These are phyloP conservation scores for Fusarium sambucinum DNA, from an alignment of 2,329 filamentous ascomycete species.

Conservation along the genomic window DNA sequence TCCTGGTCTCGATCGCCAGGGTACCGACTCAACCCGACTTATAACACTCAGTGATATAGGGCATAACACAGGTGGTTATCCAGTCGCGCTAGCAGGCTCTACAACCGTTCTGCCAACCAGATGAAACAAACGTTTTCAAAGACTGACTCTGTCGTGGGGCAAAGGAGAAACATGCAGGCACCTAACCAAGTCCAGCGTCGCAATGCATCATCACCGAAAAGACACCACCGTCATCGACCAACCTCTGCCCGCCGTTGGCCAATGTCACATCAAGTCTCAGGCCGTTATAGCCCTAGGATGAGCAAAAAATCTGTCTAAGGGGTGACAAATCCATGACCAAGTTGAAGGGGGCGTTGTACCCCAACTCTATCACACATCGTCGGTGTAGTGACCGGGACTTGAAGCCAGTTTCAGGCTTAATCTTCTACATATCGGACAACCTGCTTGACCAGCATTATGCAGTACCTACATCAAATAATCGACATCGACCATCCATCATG, in stretches of 20 bases:
- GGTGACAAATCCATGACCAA: slow-evolving; percentile 48
- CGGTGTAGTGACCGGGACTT: slow-evolving; percentile 38
- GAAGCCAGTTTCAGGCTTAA: slow-evolving; percentile 37
- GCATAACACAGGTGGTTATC: slow-evolving; percentile 48
- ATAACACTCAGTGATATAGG: slow-evolving; percentile 46
- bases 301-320: slow-evolving; percentile 24
- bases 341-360: slow-evolving; percentile 24
- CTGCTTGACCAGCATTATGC: slow-evolving; percentile 25
- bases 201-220: slow-evolving; percentile 43
- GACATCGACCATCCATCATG: slow-evolving; percentile 26
- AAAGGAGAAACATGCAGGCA: slow-evolving; percentile 33
- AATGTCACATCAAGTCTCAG: slow-evolving; percentile 40
- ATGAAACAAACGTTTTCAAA: slow-evolving; percentile 43
- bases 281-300: slow-evolving; percentile 41
- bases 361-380: slow-evolving; percentile 38
- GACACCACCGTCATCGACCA: slow-evolving; percentile 33
- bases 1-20: slow-evolving; percentile 29
- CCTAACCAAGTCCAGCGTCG: slow-evolving; percentile 42
- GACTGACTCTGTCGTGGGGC: slow-evolving; percentile 38
- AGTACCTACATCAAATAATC: slow-evolving; percentile 34
- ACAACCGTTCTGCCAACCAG: slow-evolving; percentile 44
- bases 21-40: slow-evolving; percentile 28
- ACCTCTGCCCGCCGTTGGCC: slow-evolving; percentile 34
- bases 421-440: slow-evolving; percentile 41
- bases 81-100: slow-evolving; percentile 37